Evolutionary conservation across 202 grass and related monocot species (phyloP).

Genomic region (Carex sylvatica): DNA sequence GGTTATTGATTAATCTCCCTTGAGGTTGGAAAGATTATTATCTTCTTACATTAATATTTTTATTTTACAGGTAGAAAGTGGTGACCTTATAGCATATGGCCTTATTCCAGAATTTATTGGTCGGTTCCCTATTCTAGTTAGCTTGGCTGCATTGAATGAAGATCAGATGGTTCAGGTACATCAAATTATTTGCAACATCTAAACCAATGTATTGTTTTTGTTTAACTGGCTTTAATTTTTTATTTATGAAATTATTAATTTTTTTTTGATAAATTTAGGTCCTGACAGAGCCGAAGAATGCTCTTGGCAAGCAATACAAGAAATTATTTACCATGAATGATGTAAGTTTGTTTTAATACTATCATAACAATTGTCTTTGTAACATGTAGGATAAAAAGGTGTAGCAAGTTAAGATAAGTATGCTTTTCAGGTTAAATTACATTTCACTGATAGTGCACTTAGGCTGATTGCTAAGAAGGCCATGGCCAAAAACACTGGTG

Average conservation of each 20-base stretch:
- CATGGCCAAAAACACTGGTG: constrained; percentile 94
- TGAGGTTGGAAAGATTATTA: not conserved
- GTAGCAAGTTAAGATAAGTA: constrained; percentile 19
- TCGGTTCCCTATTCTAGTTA: constrained; percentile 91
- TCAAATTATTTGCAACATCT: constrained; percentile 14
- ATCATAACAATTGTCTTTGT: constrained; percentile 7
- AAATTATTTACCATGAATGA: constrained; percentile 97
- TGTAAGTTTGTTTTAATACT: constrained; percentile 48
- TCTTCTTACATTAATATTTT: not conserved
- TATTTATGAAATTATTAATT: not conserved
- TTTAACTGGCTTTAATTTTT: not conserved
- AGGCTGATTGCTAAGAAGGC: constrained; percentile 87
- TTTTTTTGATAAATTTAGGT: constrained; percentile 40
- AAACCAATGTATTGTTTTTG: not conserved
- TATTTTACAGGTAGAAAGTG: constrained; percentile 86
- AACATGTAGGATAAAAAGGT: not conserved
- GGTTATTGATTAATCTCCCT: not conserved
- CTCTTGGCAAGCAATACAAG: constrained; percentile 94
- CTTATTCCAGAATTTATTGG: constrained; percentile 99
- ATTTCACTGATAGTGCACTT: constrained; percentile 86
- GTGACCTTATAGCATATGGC: constrained; percentile 94
- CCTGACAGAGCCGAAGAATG: constrained; percentile 90
- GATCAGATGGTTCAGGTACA: constrained; percentile 89
- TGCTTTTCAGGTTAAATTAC: constrained; percentile 92
- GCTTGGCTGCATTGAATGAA: constrained; percentile 76